Conservation (phyloP, 208 protist genomes). For the Leishmania tropica region DNA sequence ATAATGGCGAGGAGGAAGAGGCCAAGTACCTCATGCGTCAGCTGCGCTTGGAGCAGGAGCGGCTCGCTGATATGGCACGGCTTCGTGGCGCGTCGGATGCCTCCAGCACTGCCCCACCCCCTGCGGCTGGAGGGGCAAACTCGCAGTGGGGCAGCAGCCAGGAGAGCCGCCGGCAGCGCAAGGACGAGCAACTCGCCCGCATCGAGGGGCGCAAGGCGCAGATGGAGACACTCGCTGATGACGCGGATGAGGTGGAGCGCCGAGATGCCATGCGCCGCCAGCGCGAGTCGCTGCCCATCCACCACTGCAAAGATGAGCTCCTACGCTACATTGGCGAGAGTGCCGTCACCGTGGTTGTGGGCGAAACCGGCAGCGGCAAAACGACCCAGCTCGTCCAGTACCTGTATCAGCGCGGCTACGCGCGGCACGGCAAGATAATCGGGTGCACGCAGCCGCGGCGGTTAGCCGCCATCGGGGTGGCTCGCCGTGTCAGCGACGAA, state of each 20-base stretch:
- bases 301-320: conserved; percentile 63
- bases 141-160: neutral
- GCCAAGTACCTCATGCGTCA: conserved; percentile 25
- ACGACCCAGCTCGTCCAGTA: conserved; percentile 94
- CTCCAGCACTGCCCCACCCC: neutral
- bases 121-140: neutral
- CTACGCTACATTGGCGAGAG: conserved; percentile 83
- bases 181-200: conserved; percentile 19
- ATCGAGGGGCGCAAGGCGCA: conserved; percentile 27
- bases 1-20: conserved; percentile 22
- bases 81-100: neutral
- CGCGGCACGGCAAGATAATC: conserved; percentile 53
- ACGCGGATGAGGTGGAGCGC: conserved; percentile 25
- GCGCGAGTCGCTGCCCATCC: conserved; percentile 71
- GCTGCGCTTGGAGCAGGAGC: conserved; percentile 29
- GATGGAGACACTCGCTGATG: conserved; percentile 18
- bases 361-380: conserved; percentile 93
- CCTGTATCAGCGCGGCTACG: conserved; percentile 77
- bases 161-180: conserved; percentile 19
- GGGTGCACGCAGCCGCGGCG: conserved; percentile 96
- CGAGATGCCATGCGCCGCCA: conserved; percentile 38
- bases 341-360: conserved; percentile 79
- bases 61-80: conserved; percentile 13
- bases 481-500: conserved; percentile 94
- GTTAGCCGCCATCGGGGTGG: conserved; percentile 95